phyloP scores from a whole-genome alignment of 2,329 filamentous ascomycete genomes.

The Fusarium nodosum region DNA sequence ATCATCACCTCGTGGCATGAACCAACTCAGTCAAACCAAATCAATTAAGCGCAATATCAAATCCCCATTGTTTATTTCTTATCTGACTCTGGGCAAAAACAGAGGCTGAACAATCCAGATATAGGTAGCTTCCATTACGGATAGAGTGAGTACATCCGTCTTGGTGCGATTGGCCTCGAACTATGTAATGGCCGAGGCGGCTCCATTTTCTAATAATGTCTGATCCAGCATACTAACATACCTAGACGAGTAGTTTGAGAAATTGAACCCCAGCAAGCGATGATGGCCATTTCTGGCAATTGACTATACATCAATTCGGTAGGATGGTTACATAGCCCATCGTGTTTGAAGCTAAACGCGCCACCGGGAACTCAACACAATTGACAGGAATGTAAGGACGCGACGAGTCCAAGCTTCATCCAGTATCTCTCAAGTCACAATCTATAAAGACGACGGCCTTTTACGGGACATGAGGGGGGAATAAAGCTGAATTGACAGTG shows the following conservation, averaged over 20 bases:
- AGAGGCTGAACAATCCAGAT: not conserved
- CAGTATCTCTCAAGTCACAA: not conserved
- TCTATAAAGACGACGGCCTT: not conserved
- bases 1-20: constrained; percentile 14
- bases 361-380: constrained; percentile 2
- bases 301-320: not conserved
- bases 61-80: not conserved
- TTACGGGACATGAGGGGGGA: constrained; percentile 1
- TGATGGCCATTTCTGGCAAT: constrained; percentile 8
- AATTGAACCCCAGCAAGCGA: not conserved
- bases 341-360: not conserved
- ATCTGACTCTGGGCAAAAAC: not conserved
- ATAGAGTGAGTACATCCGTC: not conserved
- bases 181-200: not conserved
- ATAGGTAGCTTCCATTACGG: not conserved
- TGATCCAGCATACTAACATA: too few species aligned
- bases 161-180: not conserved
- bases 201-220: not conserved
- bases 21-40: constrained; percentile 8
- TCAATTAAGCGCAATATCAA: not conserved
- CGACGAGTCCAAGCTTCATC: constrained; percentile 4
- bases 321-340: not conserved
- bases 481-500: not conserved
- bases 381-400: constrained; percentile 18
- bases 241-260: not conserved